Evolutionary conservation across 208 protist genomes (phyloP).

Genomic region (Leishmania arabica): DNA sequence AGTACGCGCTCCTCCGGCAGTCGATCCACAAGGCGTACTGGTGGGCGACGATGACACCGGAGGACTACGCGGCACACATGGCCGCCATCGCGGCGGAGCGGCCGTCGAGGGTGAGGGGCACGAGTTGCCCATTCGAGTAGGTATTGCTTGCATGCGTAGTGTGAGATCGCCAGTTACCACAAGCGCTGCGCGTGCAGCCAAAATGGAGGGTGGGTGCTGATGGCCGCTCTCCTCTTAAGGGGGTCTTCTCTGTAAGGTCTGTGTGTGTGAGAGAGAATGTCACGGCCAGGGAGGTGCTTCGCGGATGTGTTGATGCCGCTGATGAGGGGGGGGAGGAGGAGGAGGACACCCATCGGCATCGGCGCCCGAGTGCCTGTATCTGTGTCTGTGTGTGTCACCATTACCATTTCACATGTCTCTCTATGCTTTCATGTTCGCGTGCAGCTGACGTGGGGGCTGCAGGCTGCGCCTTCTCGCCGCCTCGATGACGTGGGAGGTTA

Average conservation of each 20-base stretch:
- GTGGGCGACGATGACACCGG: constrained; percentile 63
- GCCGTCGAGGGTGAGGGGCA: constrained; percentile 44
- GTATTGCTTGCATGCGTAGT: not conserved
- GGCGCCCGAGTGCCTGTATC: not conserved
- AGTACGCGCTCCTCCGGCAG: constrained; percentile 69
- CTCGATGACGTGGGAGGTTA: not conserved
- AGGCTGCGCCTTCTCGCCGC: not conserved
- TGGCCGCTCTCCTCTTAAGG: not conserved
- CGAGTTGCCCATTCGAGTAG: constrained; percentile 68
- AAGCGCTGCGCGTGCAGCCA: not conserved
- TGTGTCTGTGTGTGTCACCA: too few species aligned
- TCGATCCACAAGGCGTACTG: constrained; percentile 78
- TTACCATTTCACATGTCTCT: not conserved
- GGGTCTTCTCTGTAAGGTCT: not conserved
- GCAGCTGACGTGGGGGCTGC: not conserved
- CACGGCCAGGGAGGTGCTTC: not conserved
- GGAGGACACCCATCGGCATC: not conserved
- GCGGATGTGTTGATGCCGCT: not conserved
- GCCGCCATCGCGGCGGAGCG: constrained; percentile 48
- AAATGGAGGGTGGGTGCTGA: not conserved
- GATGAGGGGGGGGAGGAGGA: not conserved
- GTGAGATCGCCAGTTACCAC: not conserved
- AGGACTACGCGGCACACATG: constrained; percentile 65
- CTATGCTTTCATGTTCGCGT: not conserved
- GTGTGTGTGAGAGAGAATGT: too few species aligned